These are phyloP conservation scores for Cyclaneusma minus DNA, from an alignment of 2,329 filamentous ascomycete genomes.

Conservation along the genomic window DNA sequence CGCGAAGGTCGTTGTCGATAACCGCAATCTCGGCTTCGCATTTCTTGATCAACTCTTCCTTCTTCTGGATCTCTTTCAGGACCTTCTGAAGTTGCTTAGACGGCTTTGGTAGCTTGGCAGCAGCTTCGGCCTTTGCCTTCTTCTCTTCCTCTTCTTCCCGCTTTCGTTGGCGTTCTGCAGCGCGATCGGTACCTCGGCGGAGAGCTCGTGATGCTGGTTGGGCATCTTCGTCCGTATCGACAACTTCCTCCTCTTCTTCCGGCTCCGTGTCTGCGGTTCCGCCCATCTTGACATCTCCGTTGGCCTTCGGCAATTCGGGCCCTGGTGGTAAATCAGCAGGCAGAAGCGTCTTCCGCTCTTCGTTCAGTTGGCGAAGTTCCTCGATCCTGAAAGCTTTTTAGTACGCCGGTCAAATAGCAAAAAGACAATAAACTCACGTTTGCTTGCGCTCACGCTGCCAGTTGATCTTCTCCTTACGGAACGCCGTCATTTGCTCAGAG, in stretches of 20 bases:
- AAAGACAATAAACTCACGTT: constrained; percentile 31
- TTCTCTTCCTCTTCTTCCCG: constrained; percentile 58
- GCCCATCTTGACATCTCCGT: constrained; percentile 44
- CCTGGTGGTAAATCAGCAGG: constrained; percentile 58
- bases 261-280: constrained; percentile 49
- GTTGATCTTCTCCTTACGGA: constrained; percentile 91
- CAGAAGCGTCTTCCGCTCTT: constrained; percentile 56
- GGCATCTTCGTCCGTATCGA: constrained; percentile 58
- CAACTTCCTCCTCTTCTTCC: constrained; percentile 42
- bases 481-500: constrained; percentile 83
- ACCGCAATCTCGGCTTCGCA: constrained; percentile 75
- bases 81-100: constrained; percentile 82
- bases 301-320: constrained; percentile 33
- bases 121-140: constrained; percentile 40
- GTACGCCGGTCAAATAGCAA: constrained; percentile 4
- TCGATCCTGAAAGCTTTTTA: constrained; percentile 38
- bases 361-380: constrained; percentile 54
- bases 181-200: constrained; percentile 50
- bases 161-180: constrained; percentile 59
- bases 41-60: constrained; percentile 63
- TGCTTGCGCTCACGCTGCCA: constrained; percentile 65
- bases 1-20: constrained; percentile 82
- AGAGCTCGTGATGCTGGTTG: constrained; percentile 35
- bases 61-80: constrained; percentile 76
- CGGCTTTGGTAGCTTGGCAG: constrained; percentile 52